These are phyloP conservation scores for Quercus tomentella DNA, from an alignment of 331 rosid genomes.

Conservation along the genomic window DNA sequence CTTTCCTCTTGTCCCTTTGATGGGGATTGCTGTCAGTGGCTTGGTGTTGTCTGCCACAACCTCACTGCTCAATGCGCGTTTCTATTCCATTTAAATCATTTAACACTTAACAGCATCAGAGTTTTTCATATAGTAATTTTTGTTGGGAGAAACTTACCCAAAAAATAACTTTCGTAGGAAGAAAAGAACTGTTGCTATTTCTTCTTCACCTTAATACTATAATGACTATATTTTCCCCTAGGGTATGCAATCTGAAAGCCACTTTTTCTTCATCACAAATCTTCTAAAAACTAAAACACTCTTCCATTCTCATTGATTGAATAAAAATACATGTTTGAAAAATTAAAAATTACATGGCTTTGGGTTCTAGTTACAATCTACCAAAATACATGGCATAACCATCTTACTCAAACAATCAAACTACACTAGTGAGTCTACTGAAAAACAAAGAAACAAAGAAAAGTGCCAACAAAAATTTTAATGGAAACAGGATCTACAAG, in stretches of 20 bases:
- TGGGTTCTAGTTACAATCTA: too few species aligned
- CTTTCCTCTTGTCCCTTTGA: conserved; percentile 20
- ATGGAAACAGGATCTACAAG: conserved; percentile 76
- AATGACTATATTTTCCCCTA: background rate
- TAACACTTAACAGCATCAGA: background rate
- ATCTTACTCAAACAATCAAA: too few species aligned
- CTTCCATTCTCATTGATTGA: too few species aligned
- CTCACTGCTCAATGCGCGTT: background rate
- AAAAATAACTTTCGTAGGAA: background rate
- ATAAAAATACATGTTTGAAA: too few species aligned
- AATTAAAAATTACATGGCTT: too few species aligned
- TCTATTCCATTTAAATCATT: conserved; percentile 11
- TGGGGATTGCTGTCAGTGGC: background rate
- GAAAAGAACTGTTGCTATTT: background rate
- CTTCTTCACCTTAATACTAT: background rate
- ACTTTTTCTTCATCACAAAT: too few species aligned
- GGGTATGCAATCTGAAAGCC: background rate
- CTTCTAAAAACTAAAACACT: too few species aligned
- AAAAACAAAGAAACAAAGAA: too few species aligned
- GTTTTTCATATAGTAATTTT: background rate
- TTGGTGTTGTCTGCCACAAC: too few species aligned
- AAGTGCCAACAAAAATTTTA: background rate
- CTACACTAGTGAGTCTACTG: too few species aligned
- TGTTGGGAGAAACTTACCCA: background rate
- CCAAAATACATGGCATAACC: too few species aligned